phyloP scores from a whole-genome alignment of 306 rosid species.

The Biancaea sappan region DNA sequence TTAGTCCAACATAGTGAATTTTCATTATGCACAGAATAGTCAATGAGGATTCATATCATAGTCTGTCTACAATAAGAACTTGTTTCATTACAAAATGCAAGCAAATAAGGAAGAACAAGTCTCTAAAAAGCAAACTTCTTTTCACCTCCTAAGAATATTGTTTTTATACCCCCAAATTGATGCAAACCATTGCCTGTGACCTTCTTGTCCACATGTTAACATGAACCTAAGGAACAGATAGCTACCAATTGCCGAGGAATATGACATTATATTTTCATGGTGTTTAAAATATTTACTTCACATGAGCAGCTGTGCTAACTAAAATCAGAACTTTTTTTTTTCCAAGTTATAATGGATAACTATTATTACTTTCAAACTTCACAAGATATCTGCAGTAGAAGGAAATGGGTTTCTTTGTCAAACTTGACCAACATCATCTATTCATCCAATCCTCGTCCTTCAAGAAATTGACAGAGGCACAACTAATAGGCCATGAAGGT shows the following conservation, averaged over 20 bases:
- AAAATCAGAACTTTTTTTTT: neutral
- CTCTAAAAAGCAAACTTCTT: neutral
- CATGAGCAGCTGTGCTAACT: neutral
- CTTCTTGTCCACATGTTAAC: neutral
- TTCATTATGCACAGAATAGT: neutral
- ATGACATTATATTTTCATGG: neutral
- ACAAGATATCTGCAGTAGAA: neutral
- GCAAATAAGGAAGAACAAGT: neutral
- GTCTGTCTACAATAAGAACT: neutral
- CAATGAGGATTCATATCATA: neutral
- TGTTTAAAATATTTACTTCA: neutral
- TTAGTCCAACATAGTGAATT: neutral
- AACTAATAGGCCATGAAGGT: neutral
- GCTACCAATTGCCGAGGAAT: neutral
- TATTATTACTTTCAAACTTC: neutral
- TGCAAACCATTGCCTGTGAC: neutral
- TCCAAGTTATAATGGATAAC: neutral
- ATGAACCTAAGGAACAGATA: conserved; percentile 1
- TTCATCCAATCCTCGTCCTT: conserved; percentile 7
- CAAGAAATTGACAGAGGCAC: neutral
- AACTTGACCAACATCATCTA: conserved; percentile 11
- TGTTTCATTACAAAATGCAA: neutral
- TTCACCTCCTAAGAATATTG: neutral
- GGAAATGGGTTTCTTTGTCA: neutral
- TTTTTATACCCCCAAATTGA: neutral